These are phyloP conservation scores for Aureobasidium sp. DNA, from an alignment of 2,329 filamentous ascomycete genomes.

Conservation along the genomic window DNA sequence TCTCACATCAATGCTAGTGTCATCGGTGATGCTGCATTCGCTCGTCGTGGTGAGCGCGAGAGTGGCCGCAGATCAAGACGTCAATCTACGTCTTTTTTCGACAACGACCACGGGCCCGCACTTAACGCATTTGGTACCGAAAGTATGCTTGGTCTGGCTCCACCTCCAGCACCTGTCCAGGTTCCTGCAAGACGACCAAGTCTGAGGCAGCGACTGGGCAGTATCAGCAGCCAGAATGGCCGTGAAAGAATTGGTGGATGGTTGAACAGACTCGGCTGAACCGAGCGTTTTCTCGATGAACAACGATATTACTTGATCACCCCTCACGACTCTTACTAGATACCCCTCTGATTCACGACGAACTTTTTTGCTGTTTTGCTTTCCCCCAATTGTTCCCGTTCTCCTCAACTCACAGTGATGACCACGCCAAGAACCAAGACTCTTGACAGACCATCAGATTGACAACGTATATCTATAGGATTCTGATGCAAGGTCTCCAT, in stretches of 20 bases:
- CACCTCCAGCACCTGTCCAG: not conserved
- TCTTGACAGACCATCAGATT: not conserved
- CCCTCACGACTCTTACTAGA: not conserved
- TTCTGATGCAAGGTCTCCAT: not conserved
- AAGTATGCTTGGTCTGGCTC: constrained; percentile 26
- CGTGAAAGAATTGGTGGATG: constrained; percentile 7
- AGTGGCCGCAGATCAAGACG: constrained; percentile 24
- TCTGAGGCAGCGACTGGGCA: constrained; percentile 2
- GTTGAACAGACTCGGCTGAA: constrained; percentile 9
- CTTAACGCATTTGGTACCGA: constrained; percentile 30
- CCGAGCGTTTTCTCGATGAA: not conserved
- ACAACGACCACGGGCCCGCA: constrained; percentile 24
- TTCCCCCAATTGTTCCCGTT: not conserved
- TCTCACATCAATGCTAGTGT: constrained; percentile 24
- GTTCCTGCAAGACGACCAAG: not conserved
- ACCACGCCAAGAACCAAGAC: not conserved
- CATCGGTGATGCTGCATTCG: constrained; percentile 29
- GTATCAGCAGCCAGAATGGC: constrained; percentile 6
- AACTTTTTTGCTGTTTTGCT: not conserved
- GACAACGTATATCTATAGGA: not conserved
- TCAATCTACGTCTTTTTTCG: constrained; percentile 18
- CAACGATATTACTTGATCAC: not conserved
- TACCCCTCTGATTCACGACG: not conserved
- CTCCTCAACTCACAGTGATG: no score
- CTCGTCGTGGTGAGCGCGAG: constrained; percentile 26